phyloP scores from a whole-genome alignment of 2,329 filamentous ascomycete genomes.

The Colletotrichum destructivum region DNA sequence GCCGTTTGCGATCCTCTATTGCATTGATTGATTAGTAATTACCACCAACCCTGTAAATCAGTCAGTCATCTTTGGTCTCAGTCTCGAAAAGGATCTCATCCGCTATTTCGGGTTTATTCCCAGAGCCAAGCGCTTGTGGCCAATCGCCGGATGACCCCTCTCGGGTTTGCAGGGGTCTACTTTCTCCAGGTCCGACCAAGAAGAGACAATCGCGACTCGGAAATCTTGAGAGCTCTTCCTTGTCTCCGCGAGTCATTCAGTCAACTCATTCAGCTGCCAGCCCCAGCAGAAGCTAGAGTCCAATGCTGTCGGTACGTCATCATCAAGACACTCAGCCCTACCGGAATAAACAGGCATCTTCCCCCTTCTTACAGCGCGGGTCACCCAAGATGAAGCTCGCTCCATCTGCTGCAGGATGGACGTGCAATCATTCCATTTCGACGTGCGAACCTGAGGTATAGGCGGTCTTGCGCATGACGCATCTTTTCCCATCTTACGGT shows the following conservation, averaged over 20 bases:
- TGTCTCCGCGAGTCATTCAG: background rate
- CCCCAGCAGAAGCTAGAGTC: background rate
- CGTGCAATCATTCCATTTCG: background rate
- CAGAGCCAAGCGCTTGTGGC: background rate
- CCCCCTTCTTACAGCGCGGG: background rate
- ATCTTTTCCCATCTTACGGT: background rate
- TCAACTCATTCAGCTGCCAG: background rate
- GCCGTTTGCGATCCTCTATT: background rate
- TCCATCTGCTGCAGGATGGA: background rate
- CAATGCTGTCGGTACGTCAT: background rate
- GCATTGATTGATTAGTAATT: too few species aligned
- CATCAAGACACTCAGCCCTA: background rate
- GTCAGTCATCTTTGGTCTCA: background rate
- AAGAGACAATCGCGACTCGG: background rate
- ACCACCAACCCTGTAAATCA: too few species aligned
- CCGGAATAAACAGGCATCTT: slow-evolving; percentile 1
- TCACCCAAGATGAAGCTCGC: background rate
- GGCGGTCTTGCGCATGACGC: background rate
- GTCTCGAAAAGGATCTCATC: background rate
- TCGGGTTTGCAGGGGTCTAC: slow-evolving; percentile 13
- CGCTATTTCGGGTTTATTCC: slow-evolving; percentile 10
- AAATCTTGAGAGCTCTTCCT: background rate
- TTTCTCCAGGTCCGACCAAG: slow-evolving; percentile 22
- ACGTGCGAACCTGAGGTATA: too few species aligned
- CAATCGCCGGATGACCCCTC: slow-evolving; percentile 21